phyloP scores from a whole-genome alignment of 371 early-diverging fungal species.

The Amoeboradix gromovi region DNA sequence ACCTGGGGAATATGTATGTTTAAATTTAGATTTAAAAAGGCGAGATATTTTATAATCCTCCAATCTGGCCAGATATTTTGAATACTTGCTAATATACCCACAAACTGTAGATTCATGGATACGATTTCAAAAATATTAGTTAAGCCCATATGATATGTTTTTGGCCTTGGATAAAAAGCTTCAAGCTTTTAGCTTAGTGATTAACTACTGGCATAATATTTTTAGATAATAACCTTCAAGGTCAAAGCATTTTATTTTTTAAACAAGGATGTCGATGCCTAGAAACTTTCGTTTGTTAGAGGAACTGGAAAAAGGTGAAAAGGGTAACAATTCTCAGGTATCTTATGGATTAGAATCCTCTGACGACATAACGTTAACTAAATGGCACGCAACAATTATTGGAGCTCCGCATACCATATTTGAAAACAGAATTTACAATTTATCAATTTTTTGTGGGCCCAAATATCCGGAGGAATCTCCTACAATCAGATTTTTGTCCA shows the following conservation, averaged over 20 bases:
- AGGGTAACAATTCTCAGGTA: slow-evolving; percentile 79
- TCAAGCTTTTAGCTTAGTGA: too few relatives aligned
- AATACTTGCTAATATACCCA: neutral
- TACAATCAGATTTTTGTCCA: slow-evolving; percentile 37
- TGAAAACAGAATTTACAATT: slow-evolving; percentile 71
- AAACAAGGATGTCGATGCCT: too few relatives aligned
- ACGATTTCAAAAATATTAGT: neutral
- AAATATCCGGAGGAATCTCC: slow-evolving; percentile 63
- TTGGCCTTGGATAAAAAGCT: too few relatives aligned
- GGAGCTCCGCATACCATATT: slow-evolving; percentile 68
- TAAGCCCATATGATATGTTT: neutral
- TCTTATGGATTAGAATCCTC: slow-evolving; percentile 66
- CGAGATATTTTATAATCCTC: neutral
- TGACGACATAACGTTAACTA: slow-evolving; percentile 47
- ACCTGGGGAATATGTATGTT: neutral
- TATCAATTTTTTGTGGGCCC: slow-evolving; percentile 48
- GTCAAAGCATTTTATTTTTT: too few relatives aligned
- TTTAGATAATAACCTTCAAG: too few relatives aligned
- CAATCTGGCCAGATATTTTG: neutral
- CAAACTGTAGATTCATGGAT: neutral
- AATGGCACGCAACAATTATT: slow-evolving; percentile 85
- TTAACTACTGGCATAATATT: too few relatives aligned
- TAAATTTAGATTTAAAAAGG: neutral
- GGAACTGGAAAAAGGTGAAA: slow-evolving; percentile 81
- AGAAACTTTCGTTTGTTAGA: slow-evolving; percentile 82